Evolutionary conservation across 2,329 filamentous ascomycete genomes (phyloP).

Genomic region (Penicillium corylophilum): DNA sequence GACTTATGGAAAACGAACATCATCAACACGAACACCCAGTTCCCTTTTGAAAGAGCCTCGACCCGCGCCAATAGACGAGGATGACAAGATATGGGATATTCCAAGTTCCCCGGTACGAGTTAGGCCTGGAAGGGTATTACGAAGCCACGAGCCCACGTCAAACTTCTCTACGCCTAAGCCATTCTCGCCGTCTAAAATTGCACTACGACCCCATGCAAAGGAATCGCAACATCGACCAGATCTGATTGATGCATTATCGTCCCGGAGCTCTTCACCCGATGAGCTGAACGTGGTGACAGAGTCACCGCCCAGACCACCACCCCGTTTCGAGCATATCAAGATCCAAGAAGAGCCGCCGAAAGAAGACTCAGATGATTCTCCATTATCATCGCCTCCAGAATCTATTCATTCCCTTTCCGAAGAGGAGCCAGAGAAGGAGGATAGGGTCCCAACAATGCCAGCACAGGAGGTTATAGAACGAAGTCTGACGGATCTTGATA

Average conservation of each 20-base stretch:
- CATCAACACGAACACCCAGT: constrained; percentile 7
- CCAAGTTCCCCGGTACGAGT: constrained; percentile 19
- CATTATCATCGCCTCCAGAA: constrained; percentile 39
- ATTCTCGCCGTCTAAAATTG: neutral
- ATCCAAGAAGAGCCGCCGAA: constrained; percentile 1
- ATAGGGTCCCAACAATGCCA: neutral
- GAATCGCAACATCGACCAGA: neutral
- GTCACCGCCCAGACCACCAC: constrained; percentile 13
- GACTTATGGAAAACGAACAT: constrained; percentile 12
- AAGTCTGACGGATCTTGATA: constrained; percentile 22
- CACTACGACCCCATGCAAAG: neutral
- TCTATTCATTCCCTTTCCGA: constrained; percentile 23
- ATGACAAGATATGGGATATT: constrained; percentile 27
- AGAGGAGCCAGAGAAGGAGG: neutral
- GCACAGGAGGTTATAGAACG: constrained; percentile 13
- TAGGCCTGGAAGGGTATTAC: constrained; percentile 1
- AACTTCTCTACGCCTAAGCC: neutral
- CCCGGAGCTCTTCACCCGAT: constrained; percentile 36
- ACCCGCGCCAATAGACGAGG: constrained; percentile 4
- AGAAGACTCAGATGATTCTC: constrained; percentile 26
- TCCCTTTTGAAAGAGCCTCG: neutral
- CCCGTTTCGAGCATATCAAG: constrained; percentile 6
- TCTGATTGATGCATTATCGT: neutral
- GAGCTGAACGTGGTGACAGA: constrained; percentile 34
- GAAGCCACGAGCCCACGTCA: constrained; percentile 8